phyloP scores from a whole-genome alignment of 31 red algal genomes.

The Odonthalia washingtoniensis region DNA sequence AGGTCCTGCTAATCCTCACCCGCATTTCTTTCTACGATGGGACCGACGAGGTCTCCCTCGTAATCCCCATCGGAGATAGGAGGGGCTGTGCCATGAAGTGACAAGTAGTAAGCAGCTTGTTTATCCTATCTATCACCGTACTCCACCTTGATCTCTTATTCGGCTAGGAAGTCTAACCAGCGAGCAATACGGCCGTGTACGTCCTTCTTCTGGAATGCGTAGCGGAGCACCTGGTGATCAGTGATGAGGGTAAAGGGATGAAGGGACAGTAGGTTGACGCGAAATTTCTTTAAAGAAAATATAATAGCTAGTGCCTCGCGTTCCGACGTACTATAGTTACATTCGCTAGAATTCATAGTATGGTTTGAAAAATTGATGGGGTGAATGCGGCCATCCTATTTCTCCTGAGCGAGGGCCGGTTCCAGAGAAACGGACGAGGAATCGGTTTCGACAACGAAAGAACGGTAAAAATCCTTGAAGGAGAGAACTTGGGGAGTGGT shows the following conservation, averaged over 20 bases:
- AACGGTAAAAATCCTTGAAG: neutral
- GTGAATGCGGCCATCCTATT: constrained; percentile 20
- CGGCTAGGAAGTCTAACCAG: constrained; percentile 45
- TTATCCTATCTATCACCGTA: constrained; percentile 6
- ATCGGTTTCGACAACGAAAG: constrained; percentile 25
- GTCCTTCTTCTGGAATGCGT: constrained; percentile 44
- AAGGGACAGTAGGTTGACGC: constrained; percentile 20
- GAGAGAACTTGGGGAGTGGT: neutral
- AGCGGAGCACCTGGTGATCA: constrained; percentile 29
- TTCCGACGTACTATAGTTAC: no score
- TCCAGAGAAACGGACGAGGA: neutral
- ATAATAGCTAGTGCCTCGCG: no score
- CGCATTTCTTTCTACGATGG: neutral
- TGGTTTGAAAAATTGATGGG: constrained; percentile 39
- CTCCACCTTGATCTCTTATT: constrained; percentile 24
- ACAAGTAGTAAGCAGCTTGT: constrained; percentile 14
- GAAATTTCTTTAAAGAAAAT: no score
- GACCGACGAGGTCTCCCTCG: neutral
- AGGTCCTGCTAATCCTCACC: neutral
- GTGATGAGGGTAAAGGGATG: constrained; percentile 36
- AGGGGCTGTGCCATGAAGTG: neutral
- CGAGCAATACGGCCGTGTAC: constrained; percentile 25
- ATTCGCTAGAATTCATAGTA: constrained; percentile 1
- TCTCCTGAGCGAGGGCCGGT: constrained; percentile 23
- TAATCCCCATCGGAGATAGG: neutral